These are phyloP conservation scores for Sordaria brevicollis DNA, from an alignment of 495 filamentous ascomycete species.

Conservation along the genomic window DNA sequence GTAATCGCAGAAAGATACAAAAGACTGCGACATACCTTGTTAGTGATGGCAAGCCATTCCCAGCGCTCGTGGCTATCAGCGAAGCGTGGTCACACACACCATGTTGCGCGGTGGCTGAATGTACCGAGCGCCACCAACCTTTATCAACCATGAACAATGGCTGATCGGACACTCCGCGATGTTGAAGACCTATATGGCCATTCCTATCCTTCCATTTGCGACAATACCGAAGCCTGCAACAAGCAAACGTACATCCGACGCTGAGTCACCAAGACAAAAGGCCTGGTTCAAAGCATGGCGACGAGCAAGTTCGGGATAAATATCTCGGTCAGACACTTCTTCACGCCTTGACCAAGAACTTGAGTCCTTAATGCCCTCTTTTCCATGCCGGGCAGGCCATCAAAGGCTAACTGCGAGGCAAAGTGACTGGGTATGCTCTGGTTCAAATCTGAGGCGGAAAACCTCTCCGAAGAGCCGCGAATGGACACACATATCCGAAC, in stretches of 20 bases:
- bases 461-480: not conserved
- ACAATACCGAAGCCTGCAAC: no score
- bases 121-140: not conserved
- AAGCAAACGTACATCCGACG: not conserved
- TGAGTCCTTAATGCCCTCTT: not conserved
- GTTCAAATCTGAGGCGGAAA: not conserved
- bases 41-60: not conserved
- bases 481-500: not conserved
- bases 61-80: not conserved
- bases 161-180: not conserved
- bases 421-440: not conserved
- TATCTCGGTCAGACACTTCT: not conserved
- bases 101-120: not conserved
- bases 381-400: not conserved
- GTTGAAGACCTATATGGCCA: no score
- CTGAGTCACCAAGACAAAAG: not conserved
- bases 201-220: no score
- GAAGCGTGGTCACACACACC: not conserved
- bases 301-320: not conserved
- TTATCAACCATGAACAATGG: not conserved
- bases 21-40: not conserved
- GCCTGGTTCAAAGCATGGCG: not conserved
- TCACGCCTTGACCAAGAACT: not conserved
- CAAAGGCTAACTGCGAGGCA: not conserved
- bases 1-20: not conserved